Conservation (phyloP, 495 filamentous ascomycete species). For the Margaritispora aquatica region DNA sequence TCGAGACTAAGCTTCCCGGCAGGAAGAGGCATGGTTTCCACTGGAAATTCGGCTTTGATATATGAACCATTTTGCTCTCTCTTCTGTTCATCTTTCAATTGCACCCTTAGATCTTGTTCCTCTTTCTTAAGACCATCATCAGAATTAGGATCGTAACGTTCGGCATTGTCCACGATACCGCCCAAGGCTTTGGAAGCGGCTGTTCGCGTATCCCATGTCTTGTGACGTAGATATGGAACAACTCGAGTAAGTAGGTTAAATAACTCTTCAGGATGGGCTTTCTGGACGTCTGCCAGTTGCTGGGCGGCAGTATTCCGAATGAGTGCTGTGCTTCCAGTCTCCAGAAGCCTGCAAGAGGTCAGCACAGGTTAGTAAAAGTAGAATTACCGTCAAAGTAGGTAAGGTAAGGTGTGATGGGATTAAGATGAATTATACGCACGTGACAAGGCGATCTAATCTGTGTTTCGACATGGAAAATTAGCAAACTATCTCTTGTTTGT, state of each 20-base stretch:
- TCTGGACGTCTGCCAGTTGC: conserved; percentile 95
- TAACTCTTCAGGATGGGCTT: conserved; percentile 91
- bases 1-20: conserved; percentile 54
- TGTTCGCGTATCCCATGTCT: conserved; percentile 90
- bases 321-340: conserved; percentile 89
- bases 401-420: conserved; percentile 6
- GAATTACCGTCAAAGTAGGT: no score
- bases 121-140: conserved; percentile 42
- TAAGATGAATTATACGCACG: conserved; percentile 77
- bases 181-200: conserved; percentile 90
- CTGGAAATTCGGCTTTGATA: conserved; percentile 45
- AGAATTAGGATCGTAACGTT: conserved; percentile 80
- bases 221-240: conserved; percentile 83
- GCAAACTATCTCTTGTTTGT: not conserved
- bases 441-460: conserved; percentile 88
- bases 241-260: conserved; percentile 97
- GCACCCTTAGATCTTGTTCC: conserved; percentile 22
- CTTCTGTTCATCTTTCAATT: conserved; percentile 43
- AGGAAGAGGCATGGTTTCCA: conserved; percentile 12
- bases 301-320: conserved; percentile 95
- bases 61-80: conserved; percentile 42
- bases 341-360: conserved; percentile 61
- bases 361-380: not conserved
- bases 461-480: conserved; percentile 24
- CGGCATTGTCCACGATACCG: conserved; percentile 84